Evolutionary conservation across 306 rosid species (phyloP), one percentile per base, ranked within the genome.

Genomic region (Casuarina cunninghamiana): DNA sequence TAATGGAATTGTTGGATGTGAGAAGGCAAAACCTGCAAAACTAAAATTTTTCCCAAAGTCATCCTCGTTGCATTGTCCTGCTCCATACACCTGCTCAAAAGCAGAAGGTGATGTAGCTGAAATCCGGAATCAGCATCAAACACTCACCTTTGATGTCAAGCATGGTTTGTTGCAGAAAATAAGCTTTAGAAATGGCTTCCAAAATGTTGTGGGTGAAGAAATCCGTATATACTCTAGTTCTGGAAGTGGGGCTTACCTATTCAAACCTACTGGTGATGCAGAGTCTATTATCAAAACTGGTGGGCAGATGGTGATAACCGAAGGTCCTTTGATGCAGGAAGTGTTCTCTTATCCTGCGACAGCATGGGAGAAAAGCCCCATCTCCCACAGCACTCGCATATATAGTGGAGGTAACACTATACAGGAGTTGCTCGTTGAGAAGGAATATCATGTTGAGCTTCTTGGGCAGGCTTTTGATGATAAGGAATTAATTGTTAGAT

Each of bases 381-480:
- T 95, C 80, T 91, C 99, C 72, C 96, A 95, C 75, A 95, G 97
- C 87, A 95, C 99, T 41, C 97, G 99, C 7, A 11, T 93, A 50
- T 95, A 93, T 78, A 91, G 72, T 19, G 91, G 91, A 69, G 93
- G 85, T 73, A 84, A 84, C 72, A 77, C 91, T 6, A 76, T 90
- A 55, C 99, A 95, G 81, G 97, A 89, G 82, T 79, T 84, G 79
- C 83, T 80, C 65, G 53, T 93, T 75, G 98, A 95, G 87, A 95
- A 93, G 96, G 99, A 95, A 78, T 95, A 93, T 81, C 99, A 95
- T 76, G 99, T 95, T 69, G 98, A 95, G 88, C 90, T 95, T 79
- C 76, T 84, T 70, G 87, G 87, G 53, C 76, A 74, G 39, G 89
- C 84, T 73, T 95, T 93, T 73, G 57, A 95, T 79, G 94, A 95